Conservation (phyloP, 2,329 filamentous ascomycete species). For the Aspergillus udagawae region DNA sequence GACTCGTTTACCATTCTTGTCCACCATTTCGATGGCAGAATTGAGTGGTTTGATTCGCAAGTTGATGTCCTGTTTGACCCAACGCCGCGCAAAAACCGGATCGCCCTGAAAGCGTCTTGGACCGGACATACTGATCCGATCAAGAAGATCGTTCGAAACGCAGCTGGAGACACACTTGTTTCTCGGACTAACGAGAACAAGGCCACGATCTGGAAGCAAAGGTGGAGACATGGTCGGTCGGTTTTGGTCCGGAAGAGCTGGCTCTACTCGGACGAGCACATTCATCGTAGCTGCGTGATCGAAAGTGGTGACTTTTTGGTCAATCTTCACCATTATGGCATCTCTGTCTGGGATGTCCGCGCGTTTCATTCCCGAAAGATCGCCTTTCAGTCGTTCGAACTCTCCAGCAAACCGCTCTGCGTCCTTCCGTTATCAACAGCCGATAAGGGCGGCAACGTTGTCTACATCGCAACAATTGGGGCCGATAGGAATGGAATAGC, state of each 20-base stretch:
- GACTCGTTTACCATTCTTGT: constrained; percentile 69
- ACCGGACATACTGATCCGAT: constrained; percentile 78
- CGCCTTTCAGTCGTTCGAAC: constrained; percentile 54
- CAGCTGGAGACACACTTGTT: constrained; percentile 72
- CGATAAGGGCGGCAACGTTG: constrained; percentile 53
- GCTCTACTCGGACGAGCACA: constrained; percentile 64
- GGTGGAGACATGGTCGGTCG: constrained; percentile 47
- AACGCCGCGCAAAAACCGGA: constrained; percentile 53
- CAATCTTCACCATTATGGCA: constrained; percentile 67
- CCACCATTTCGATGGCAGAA: constrained; percentile 79
- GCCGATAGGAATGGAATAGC: constrained; percentile 74
- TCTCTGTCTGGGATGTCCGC: constrained; percentile 78
- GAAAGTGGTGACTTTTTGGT: constrained; percentile 74
- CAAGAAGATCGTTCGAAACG: constrained; percentile 82
- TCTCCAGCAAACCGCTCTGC: constrained; percentile 71
- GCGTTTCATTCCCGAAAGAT: constrained; percentile 56
- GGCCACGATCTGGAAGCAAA: constrained; percentile 77
- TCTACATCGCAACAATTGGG: constrained; percentile 76
- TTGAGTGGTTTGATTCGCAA: constrained; percentile 75
- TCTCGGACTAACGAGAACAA: constrained; percentile 77
- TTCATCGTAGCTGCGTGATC: constrained; percentile 75
- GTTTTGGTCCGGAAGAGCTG: constrained; percentile 64
- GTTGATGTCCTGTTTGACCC: constrained; percentile 79
- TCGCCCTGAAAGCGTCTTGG: constrained; percentile 66
- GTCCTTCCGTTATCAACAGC: constrained; percentile 66